phyloP scores from a whole-genome alignment of 1,139 yeast genomes.

The Dujonia santamariae region DNA sequence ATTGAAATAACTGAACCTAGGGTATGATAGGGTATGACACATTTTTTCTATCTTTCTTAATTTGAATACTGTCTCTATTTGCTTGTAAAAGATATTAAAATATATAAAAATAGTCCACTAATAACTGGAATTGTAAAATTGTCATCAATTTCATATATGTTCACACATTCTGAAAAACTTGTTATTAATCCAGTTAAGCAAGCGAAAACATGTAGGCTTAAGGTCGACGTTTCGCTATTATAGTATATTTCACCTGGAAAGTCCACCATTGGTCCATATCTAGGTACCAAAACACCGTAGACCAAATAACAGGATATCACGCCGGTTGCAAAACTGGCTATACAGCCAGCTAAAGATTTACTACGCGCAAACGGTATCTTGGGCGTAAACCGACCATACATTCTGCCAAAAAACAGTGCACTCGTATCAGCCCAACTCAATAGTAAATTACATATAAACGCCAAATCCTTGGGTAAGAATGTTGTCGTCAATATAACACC shows the following conservation, averaged over 20 bases:
- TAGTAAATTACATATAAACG: slow-evolving; percentile 14
- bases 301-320: slow-evolving; percentile 14
- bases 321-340: slow-evolving; percentile 16
- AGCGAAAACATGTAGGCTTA: slow-evolving; percentile 12
- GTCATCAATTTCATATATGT: slow-evolving; percentile 16
- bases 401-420: slow-evolving; percentile 17
- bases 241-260: slow-evolving; percentile 15
- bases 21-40: too few relatives aligned
- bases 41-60: too few relatives aligned
- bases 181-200: slow-evolving; percentile 15
- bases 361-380: slow-evolving; percentile 12
- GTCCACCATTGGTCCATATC: slow-evolving; percentile 12
- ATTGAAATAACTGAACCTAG: too few relatives aligned
- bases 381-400: slow-evolving; percentile 15
- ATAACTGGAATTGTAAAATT: slow-evolving; percentile 22
- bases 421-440: slow-evolving; percentile 23
- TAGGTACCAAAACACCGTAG: slow-evolving; percentile 16
- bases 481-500: slow-evolving; percentile 16
- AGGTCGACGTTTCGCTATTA: slow-evolving; percentile 11
- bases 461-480: slow-evolving; percentile 17
- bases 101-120: slow-evolving; percentile 12
- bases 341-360: slow-evolving; percentile 19
- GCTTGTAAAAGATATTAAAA: too few relatives aligned
- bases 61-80: too few relatives aligned
- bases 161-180: slow-evolving; percentile 16